phyloP scores from a whole-genome alignment of 129 eudicot species.

The Helichrysum umbraculigerum region DNA sequence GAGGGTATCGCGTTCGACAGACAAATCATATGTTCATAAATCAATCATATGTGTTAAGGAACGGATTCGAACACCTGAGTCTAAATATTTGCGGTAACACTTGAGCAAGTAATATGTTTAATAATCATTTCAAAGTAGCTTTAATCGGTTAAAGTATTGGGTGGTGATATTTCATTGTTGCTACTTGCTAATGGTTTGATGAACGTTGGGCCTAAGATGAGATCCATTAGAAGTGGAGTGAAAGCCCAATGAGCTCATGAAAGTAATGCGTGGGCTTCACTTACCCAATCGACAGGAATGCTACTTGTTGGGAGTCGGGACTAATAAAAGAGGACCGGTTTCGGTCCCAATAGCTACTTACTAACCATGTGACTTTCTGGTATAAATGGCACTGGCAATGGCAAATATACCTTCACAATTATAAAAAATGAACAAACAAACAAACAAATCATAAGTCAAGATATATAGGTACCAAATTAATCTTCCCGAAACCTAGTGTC shows the following conservation, averaged over 20 bases:
- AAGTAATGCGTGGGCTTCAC: not conserved
- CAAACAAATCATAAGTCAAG: not conserved
- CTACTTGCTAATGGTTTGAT: too few relatives aligned
- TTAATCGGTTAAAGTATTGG: too few relatives aligned
- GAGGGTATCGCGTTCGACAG: too few relatives aligned
- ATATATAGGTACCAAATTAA: not conserved
- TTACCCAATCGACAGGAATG: not conserved
- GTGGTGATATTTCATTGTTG: too few relatives aligned
- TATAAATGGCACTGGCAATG: not conserved
- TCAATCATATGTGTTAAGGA: too few relatives aligned
- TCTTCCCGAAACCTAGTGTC: not conserved
- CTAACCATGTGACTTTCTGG: constrained; percentile 4
- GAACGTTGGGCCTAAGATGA: too few relatives aligned
- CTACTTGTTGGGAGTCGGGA: constrained; percentile 12
- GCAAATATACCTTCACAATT: not conserved
- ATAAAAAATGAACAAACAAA: not conserved
- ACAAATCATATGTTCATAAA: too few relatives aligned
- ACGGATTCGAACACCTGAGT: too few relatives aligned
- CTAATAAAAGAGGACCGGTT: not conserved
- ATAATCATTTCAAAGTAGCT: too few relatives aligned
- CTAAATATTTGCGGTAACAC: too few relatives aligned
- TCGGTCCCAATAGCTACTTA: not conserved
- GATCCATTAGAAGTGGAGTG: not conserved
- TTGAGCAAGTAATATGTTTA: too few relatives aligned
- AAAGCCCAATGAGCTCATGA: not conserved